phyloP scores from a whole-genome alignment of 768 basidiomycete genomes.

The Candolleomyces aberdarensis region DNA sequence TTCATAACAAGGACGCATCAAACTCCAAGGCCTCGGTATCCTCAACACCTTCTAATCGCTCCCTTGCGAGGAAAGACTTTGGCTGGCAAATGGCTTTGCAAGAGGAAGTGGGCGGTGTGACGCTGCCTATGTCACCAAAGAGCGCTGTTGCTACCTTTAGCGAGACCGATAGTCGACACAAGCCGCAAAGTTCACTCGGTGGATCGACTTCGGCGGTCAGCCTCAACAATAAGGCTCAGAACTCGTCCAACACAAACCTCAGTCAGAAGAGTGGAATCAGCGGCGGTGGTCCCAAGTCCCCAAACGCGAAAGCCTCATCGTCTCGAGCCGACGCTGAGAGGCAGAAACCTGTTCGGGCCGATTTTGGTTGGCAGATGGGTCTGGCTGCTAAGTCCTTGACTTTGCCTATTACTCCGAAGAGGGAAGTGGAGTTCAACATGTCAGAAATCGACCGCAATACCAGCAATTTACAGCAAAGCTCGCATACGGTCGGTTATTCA shows the following conservation, averaged over 20 bases:
- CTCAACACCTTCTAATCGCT: neutral
- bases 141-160: neutral
- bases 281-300: neutral
- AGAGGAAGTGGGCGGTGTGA: neutral
- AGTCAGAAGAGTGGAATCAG: neutral
- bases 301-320: neutral
- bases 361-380: conserved; percentile 7
- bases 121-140: neutral
- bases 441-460: neutral
- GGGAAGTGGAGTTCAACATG: neutral
- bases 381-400: conserved; percentile 6
- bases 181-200: neutral
- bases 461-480: neutral
- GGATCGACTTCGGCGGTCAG: neutral
- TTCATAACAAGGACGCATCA: neutral
- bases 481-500: neutral
- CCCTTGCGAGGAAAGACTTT: conserved; percentile 7
- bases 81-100: conserved; percentile 11
- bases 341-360: conserved; percentile 7
- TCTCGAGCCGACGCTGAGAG: neutral
- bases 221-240: neutral
- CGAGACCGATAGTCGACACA: neutral
- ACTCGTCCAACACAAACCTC: neutral
- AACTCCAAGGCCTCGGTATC: neutral
- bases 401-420: neutral